These are phyloP conservation scores for Plasmodium knowlesi DNA, from an alignment of 169 alveolate species.

Conservation along the genomic window DNA sequence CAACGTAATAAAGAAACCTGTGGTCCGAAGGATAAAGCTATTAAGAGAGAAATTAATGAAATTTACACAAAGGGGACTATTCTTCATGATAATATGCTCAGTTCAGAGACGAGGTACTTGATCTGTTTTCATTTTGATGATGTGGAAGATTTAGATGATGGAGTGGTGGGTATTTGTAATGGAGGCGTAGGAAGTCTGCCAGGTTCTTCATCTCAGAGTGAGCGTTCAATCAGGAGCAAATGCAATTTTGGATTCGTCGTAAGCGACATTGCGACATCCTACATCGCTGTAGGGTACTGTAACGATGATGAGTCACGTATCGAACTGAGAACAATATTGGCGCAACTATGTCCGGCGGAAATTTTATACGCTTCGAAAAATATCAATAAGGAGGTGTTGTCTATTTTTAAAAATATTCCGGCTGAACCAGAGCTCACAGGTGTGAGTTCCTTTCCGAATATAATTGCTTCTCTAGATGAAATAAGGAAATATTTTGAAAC, in stretches of 20 bases:
- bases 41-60: conserved; percentile 93
- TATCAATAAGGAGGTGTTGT: conserved; percentile 63
- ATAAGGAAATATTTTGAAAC: conserved; percentile 57
- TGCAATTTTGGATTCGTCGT: conserved; percentile 89
- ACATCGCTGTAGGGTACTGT: conserved; percentile 86
- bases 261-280: conserved; percentile 88
- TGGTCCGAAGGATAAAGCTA: conserved; percentile 91
- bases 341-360: conserved; percentile 89
- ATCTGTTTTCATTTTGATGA: conserved; percentile 79
- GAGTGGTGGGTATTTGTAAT: not conserved
- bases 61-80: conserved; percentile 96
- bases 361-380: conserved; percentile 81
- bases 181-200: not conserved
- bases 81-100: conserved; percentile 86
- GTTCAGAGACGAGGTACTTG: conserved; percentile 79
- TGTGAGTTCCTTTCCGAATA: conserved; percentile 40
- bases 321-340: conserved; percentile 82
- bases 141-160: conserved; percentile 14
- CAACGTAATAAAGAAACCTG: conserved; percentile 80
- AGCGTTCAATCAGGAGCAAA: not conserved
- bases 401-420: conserved; percentile 74
- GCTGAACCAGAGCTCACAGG: conserved; percentile 73
- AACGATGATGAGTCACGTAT: conserved; percentile 82
- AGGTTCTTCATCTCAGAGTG: not conserved
- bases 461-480: conserved; percentile 45